These are phyloP conservation scores for Plectosphaerella plurivora DNA, from an alignment of 2,329 filamentous ascomycete genomes.

Conservation along the genomic window DNA sequence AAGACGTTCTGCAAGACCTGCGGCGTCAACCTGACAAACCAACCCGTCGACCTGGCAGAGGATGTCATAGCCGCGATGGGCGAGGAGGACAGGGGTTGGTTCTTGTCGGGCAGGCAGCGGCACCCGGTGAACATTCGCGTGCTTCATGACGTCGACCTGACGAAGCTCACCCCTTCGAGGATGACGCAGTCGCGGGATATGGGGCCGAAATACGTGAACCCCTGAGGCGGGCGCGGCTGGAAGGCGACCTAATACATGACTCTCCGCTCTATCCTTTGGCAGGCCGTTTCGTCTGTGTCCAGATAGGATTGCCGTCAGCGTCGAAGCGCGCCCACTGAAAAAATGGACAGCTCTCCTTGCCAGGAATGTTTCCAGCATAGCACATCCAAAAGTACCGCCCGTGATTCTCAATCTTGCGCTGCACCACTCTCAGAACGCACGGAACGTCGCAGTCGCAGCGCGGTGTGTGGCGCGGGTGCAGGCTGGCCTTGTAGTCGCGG, in stretches of 20 bases:
- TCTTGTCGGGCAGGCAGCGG: slow-evolving; percentile 6
- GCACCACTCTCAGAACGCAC: slow-evolving; percentile 69
- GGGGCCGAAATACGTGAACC: slow-evolving; percentile 33
- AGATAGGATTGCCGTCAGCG: slow-evolving; percentile 76
- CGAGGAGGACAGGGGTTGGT: slow-evolving; percentile 15
- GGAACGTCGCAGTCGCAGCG: slow-evolving; percentile 71
- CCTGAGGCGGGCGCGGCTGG: slow-evolving; percentile 17
- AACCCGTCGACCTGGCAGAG: slow-evolving; percentile 19
- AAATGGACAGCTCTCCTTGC: slow-evolving; percentile 65
- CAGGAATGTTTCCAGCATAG: slow-evolving; percentile 67
- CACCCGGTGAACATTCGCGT: slow-evolving; percentile 34
- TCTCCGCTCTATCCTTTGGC: background rate
- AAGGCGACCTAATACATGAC: background rate
- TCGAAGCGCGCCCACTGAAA: slow-evolving; percentile 87
- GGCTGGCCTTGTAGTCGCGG: slow-evolving; percentile 71
- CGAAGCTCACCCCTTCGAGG: slow-evolving; percentile 15
- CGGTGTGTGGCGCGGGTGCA: slow-evolving; percentile 76
- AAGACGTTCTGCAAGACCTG: slow-evolving; percentile 47
- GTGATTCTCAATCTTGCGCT: slow-evolving; percentile 69
- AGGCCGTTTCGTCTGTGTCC: slow-evolving; percentile 26
- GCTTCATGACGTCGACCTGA: slow-evolving; percentile 31
- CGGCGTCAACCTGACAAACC: slow-evolving; percentile 36
- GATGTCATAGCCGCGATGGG: slow-evolving; percentile 29
- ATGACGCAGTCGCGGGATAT: slow-evolving; percentile 21
- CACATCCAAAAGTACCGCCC: slow-evolving; percentile 96